phyloP scores from a whole-genome alignment of 2,329 filamentous ascomycete species.

The Periconia sp. region DNA sequence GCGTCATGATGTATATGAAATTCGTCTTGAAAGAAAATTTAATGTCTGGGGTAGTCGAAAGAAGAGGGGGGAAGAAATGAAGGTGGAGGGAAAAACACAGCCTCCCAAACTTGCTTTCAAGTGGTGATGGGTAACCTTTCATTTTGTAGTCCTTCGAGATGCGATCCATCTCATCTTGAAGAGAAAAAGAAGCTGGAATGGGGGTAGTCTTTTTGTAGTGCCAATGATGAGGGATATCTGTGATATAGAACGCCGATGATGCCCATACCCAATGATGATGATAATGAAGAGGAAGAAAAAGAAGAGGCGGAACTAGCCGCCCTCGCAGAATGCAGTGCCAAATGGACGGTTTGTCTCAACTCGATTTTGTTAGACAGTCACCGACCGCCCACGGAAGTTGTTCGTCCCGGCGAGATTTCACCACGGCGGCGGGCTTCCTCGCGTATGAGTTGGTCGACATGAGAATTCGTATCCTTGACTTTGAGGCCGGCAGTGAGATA shows the following conservation, averaged over 20 bases:
- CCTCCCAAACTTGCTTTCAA: too few relatives aligned
- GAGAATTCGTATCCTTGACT: constrained; percentile 38
- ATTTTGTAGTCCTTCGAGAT: too few relatives aligned
- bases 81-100: background rate
- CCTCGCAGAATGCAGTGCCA: constrained; percentile 5
- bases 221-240: constrained; percentile 1
- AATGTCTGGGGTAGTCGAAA: background rate
- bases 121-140: background rate
- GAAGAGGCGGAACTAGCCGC: too few relatives aligned
- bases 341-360: constrained; percentile 4
- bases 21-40: constrained; percentile 13
- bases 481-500: constrained; percentile 51
- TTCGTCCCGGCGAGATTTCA: constrained; percentile 32
- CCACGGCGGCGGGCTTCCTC: constrained; percentile 45
- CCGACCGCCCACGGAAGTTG: constrained; percentile 32
- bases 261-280: constrained; percentile 17
- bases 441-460: constrained; percentile 52
- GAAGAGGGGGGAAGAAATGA: background rate
- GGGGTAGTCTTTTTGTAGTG: background rate
- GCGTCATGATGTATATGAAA: constrained; percentile 26
- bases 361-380: constrained; percentile 27
- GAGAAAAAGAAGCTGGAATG: background rate
- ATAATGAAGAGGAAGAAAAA: constrained; percentile 12
- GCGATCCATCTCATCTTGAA: background rate
- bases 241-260: constrained; percentile 38